Evolutionary conservation across 1,284 basidiomycete genomes (phyloP).

Genomic region (Malassezia psittaci): DNA sequence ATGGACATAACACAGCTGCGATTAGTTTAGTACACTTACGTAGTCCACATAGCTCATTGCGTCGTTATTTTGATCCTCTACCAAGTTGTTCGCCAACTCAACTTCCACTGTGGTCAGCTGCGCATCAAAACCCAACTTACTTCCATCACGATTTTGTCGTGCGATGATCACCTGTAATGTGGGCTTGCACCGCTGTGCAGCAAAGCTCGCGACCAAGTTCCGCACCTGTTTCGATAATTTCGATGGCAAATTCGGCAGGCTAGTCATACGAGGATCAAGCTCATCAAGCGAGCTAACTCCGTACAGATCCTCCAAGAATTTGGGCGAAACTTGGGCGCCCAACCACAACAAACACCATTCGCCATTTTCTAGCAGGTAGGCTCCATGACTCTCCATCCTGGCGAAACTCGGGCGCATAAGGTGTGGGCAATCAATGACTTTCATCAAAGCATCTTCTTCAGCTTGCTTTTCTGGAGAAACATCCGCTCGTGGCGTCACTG

Average conservation of each 20-base stretch:
- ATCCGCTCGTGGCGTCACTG: slow-evolving; percentile 44
- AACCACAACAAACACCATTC: slow-evolving; percentile 85
- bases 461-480: slow-evolving; percentile 49
- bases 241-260: slow-evolving; percentile 65
- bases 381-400: slow-evolving; percentile 79
- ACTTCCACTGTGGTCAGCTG: slow-evolving; percentile 57
- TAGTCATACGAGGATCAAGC: slow-evolving; percentile 62
- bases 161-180: slow-evolving; percentile 65
- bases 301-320: slow-evolving; percentile 73
- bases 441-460: slow-evolving; percentile 53
- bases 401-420: slow-evolving; percentile 73
- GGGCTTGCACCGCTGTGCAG: slow-evolving; percentile 57
- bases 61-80: slow-evolving; percentile 94
- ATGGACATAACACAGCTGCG: slow-evolving; percentile 39
- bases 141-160: slow-evolving; percentile 82
- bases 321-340: slow-evolving; percentile 68
- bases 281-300: slow-evolving; percentile 67
- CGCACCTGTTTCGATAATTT: slow-evolving; percentile 72
- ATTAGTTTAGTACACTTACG: slow-evolving; percentile 2
- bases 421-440: slow-evolving; percentile 55
- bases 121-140: background rate
- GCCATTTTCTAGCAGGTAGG: slow-evolving; percentile 90
- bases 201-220: slow-evolving; percentile 67
- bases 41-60: slow-evolving; percentile 56
- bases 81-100: slow-evolving; percentile 90